Evolutionary conservation across 2,329 filamentous ascomycete genomes (phyloP).

Genomic region (Colletotrichum brevisporum): DNA sequence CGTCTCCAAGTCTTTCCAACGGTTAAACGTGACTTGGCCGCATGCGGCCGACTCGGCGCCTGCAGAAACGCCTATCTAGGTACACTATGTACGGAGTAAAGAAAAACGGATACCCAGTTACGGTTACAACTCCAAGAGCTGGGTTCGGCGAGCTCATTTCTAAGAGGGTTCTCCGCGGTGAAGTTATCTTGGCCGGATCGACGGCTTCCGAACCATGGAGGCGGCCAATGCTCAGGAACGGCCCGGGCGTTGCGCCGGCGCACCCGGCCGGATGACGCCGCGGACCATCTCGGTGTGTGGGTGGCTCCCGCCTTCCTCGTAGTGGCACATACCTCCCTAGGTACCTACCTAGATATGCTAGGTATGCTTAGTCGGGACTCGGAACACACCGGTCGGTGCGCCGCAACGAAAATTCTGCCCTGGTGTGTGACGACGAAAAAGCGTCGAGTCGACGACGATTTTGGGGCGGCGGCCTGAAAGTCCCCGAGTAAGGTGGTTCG

Average conservation of each 20-base stretch:
- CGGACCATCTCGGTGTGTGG: too few relatives aligned
- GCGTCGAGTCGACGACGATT: too few relatives aligned
- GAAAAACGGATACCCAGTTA: too few relatives aligned
- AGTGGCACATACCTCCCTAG: background rate
- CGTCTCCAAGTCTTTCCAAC: background rate
- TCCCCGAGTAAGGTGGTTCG: slow-evolving; percentile 18
- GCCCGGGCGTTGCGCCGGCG: slow-evolving; percentile 9
- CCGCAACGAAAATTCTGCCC: slow-evolving; percentile 15
- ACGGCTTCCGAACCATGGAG: background rate
- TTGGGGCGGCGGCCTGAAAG: slow-evolving; percentile 2
- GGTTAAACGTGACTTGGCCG: slow-evolving; percentile 13
- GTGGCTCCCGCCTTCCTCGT: background rate
- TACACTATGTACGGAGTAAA: too few relatives aligned
- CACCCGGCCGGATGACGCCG: background rate
- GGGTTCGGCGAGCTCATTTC: too few relatives aligned
- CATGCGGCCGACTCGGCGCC: background rate
- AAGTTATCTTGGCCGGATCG: background rate
- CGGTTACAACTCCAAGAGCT: too few relatives aligned
- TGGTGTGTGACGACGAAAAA: background rate
- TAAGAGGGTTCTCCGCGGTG: too few relatives aligned
- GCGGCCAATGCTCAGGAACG: slow-evolving; percentile 10
- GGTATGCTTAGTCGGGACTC: too few relatives aligned
- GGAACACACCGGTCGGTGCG: background rate
- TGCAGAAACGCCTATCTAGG: background rate
- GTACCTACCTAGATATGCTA: too few relatives aligned